Conservation (phyloP, 176 grass and related monocot species). For the Triticum dicoccoides region DNA sequence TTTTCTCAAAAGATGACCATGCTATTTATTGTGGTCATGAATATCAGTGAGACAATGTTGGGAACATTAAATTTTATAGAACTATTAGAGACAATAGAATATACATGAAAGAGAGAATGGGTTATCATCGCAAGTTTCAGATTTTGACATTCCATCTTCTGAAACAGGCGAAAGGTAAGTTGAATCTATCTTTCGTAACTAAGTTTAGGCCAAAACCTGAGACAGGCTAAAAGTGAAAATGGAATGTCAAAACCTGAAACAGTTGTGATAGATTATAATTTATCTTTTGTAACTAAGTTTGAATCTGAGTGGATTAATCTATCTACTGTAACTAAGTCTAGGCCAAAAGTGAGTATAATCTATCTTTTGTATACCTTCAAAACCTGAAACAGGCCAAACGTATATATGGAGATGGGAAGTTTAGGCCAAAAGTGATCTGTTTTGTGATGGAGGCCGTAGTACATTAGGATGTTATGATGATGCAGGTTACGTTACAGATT, state of each 20-base stretch:
- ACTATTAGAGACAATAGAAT: neutral
- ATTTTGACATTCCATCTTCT: too few relatives aligned
- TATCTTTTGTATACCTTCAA: neutral
- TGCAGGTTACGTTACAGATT: neutral
- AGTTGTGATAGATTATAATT: too few relatives aligned
- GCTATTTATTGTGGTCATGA: too few relatives aligned
- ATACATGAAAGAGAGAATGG: neutral
- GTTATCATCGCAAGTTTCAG: neutral
- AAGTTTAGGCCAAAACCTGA: neutral
- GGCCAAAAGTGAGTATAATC: neutral
- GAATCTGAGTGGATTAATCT: neutral
- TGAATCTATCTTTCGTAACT: neutral
- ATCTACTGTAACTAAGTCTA: neutral
- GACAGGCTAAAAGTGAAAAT: neutral
- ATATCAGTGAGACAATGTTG: too few relatives aligned
- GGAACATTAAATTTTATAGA: neutral
- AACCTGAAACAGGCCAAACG: neutral
- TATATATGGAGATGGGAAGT: neutral
- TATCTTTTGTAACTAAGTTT: too few relatives aligned
- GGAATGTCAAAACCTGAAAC: too few relatives aligned
- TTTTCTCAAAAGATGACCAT: neutral
- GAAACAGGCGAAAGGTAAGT: too few relatives aligned
- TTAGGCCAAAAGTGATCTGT: neutral
- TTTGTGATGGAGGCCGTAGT: neutral
- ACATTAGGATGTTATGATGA: neutral